Base-by-base conservation (phyloP, 1,284 basidiomycete species). In the Apiotrichum akiyoshidainum region DNA sequence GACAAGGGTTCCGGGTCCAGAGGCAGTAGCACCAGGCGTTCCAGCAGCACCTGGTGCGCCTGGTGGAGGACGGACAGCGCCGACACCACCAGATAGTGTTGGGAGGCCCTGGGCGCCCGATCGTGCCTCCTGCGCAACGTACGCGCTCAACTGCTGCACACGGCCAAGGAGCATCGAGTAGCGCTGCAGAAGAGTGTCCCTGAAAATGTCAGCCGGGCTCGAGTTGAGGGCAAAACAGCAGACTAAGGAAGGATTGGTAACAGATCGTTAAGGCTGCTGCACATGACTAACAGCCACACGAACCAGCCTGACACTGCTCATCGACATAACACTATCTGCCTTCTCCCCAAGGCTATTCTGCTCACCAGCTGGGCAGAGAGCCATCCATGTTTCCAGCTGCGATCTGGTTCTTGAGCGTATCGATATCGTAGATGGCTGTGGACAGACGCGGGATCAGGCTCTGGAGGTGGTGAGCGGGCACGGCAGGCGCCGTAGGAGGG, bases 361-460 rank as follows among this genome's bases (percentile, higher is more conserved):
- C 74, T 46, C 45, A 76, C 74, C 74, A 76, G 52, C 64, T 72
- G 1, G 73, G 73, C 60, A 76, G 57, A 17, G 61, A 65, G 4
- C 67, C 67, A 54, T 75, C 68, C 33, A 58, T 55, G 19, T 65
- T 65, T 1, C 73, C 73, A 3, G 62, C 49, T 3, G 61, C 73
- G 9, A 76, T 54, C 41, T 68, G 61, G 31, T 61, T 55, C 48
- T 68, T 66, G 37, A 75, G 65, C 3, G 55, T 34, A 52, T 76
- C 74, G 31, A 76, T 75, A 57, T 76, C 74, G 51, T 72, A 70
- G 61, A 76, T 76, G n/a, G 73, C 67, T 0, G 67, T 65, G 8
- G 68, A 68, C 13, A 76, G 57, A 1, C 72, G 67, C 9, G 73
- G 72, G 17, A 73, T 67, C 40, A 75, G 65, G 10, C 63, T 61